Evolutionary conservation across 805 yeast species (phyloP).

Genomic region (Metschnikowia hibisci): DNA sequence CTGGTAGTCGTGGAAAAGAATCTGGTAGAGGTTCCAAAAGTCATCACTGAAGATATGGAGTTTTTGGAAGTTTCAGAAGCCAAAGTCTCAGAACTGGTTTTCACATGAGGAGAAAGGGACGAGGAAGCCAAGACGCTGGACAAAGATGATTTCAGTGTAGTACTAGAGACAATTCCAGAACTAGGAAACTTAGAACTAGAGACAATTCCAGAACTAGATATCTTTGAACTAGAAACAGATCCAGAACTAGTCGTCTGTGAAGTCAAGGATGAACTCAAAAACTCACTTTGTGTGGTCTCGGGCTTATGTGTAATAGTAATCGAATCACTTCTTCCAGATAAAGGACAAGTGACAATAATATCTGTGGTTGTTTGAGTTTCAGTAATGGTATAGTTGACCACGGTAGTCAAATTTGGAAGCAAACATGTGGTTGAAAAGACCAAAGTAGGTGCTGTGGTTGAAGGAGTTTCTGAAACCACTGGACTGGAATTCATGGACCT

Average conservation of each 20-base stretch:
- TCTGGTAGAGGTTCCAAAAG: not conserved
- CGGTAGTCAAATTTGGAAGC: conserved; percentile 6
- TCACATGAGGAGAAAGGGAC: too few species aligned
- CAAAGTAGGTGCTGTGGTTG: not conserved
- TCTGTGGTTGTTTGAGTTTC: conserved; percentile 2
- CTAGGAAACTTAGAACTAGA: not conserved
- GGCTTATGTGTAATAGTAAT: conserved; percentile 3
- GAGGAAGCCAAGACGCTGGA: too few species aligned
- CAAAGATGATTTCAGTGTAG: too few species aligned
- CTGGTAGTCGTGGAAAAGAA: not conserved
- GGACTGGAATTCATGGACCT: too few species aligned
- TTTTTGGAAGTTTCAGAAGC: not conserved
- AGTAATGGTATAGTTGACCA: conserved; percentile 6
- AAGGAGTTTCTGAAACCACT: not conserved
- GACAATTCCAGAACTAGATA: not conserved
- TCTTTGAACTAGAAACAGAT: not conserved
- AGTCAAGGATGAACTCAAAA: not conserved
- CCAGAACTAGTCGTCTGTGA: not conserved
- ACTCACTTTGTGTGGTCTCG: not conserved
- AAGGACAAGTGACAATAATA: conserved; percentile 2
- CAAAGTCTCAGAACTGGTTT: not conserved
- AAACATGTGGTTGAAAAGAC: conserved; percentile 10
- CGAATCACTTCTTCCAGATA: conserved; percentile 2
- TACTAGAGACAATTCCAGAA: too few species aligned
- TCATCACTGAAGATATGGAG: not conserved